phyloP scores from a whole-genome alignment of 805 yeast species.

The Ogataea henricii region DNA sequence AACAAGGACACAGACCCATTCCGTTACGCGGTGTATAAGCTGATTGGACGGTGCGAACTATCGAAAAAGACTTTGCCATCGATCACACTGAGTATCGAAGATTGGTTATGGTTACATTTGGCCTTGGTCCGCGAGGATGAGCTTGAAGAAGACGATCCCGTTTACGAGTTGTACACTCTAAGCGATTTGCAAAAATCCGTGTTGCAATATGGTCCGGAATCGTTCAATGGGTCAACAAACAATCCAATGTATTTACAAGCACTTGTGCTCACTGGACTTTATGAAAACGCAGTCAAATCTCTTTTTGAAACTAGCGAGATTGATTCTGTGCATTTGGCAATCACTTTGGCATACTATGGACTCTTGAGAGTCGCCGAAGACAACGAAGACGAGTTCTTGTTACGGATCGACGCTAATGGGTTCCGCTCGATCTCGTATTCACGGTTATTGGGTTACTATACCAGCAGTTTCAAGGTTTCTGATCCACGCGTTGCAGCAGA shows the following conservation, averaged over 20 bases:
- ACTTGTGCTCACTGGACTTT: slow-evolving; percentile 73
- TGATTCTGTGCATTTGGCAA: slow-evolving; percentile 88
- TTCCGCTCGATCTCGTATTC: slow-evolving; percentile 48
- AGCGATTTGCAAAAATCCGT: slow-evolving; percentile 73
- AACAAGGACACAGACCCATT: slow-evolving; percentile 80
- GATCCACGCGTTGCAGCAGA: slow-evolving; percentile 94
- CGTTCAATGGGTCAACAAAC: slow-evolving; percentile 64
- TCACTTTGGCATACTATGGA: slow-evolving; percentile 75
- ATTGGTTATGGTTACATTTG: slow-evolving; percentile 96
- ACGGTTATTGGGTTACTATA: slow-evolving; percentile 74
- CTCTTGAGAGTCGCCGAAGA: slow-evolving; percentile 49
- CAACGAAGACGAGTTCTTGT: slow-evolving; percentile 22
- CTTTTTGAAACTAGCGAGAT: slow-evolving; percentile 65
- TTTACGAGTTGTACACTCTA: slow-evolving; percentile 72
- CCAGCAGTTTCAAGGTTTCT: slow-evolving; percentile 76
- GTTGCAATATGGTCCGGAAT: slow-evolving; percentile 68
- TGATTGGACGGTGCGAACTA: slow-evolving; percentile 87
- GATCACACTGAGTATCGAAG: slow-evolving; percentile 80
- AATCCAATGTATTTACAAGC: slow-evolving; percentile 76
- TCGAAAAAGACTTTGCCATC: slow-evolving; percentile 66
- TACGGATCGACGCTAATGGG: slow-evolving; percentile 36
- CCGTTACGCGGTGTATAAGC: slow-evolving; percentile 85
- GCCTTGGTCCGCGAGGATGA: slow-evolving; percentile 65
- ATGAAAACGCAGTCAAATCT: slow-evolving; percentile 75
- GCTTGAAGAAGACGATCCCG: slow-evolving; percentile 38